A percentile compares a stretch with the other conserved stretches of the same genome.
Evolutionary conservation across 352 stramenopile genomes (phyloP).

Genomic region (Hyaloperonospora brassicae): DNA sequence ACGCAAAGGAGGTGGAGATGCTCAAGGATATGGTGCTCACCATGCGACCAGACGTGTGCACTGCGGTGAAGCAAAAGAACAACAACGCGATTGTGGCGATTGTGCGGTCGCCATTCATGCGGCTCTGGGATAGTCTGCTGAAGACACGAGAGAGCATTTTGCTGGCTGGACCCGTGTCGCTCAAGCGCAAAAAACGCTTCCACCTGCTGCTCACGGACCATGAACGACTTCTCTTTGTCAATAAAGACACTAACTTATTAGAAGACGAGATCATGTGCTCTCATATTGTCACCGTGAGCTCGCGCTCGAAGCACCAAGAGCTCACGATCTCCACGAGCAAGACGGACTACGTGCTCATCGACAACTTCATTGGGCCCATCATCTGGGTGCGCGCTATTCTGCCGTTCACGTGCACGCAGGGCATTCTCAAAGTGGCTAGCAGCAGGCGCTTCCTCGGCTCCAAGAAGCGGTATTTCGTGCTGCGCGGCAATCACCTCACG

Average conservation of each 20-base stretch:
- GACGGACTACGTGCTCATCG: slow-evolving; percentile 69
- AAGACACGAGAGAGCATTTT: slow-evolving; percentile 80
- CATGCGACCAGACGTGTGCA: slow-evolving; percentile 68
- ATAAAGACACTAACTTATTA: slow-evolving; percentile 85
- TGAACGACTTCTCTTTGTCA: slow-evolving; percentile 80
- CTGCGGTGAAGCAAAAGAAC: slow-evolving; percentile 71
- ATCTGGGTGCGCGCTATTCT: slow-evolving; percentile 84
- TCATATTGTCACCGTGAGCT: slow-evolving; percentile 83
- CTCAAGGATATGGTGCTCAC: slow-evolving; percentile 72
- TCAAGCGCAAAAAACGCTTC: slow-evolving; percentile 82
- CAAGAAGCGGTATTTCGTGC: slow-evolving; percentile 82
- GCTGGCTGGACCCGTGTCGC: slow-evolving; percentile 64
- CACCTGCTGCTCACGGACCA: slow-evolving; percentile 79
- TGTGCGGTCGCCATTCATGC: slow-evolving; percentile 74
- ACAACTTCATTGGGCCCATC: slow-evolving; percentile 78
- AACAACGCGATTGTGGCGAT: slow-evolving; percentile 77
- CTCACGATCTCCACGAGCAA: slow-evolving; percentile 64
- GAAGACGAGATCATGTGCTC: slow-evolving; percentile 85
- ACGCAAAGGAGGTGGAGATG: slow-evolving; percentile 55
- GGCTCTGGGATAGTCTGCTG: slow-evolving; percentile 73
- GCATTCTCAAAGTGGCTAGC: slow-evolving; percentile 69
- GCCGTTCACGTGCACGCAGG: slow-evolving; percentile 81
- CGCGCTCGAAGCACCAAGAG: slow-evolving; percentile 68
- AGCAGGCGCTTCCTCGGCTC: slow-evolving; percentile 71
- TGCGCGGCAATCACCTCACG: slow-evolving; percentile 50